A percentile compares a stretch with the other conserved stretches of the same genome.
These are phyloP conservation scores for Boletus reticuloceps DNA, from an alignment of 768 basidiomycete species.

Conservation along the genomic window DNA sequence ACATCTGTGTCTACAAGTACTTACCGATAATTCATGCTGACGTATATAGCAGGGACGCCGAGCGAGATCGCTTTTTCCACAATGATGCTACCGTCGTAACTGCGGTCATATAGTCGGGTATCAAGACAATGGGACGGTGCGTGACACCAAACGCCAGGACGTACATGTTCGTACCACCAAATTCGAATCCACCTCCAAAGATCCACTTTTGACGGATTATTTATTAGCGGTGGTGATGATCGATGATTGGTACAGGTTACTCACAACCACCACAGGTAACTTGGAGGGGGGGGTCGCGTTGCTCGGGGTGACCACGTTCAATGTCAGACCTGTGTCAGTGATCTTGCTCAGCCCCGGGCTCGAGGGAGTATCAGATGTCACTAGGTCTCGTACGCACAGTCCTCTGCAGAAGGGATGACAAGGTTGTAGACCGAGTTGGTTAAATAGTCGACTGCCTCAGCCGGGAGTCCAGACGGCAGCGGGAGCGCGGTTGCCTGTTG, in stretches of 20 bases:
- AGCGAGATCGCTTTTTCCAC: slow-evolving; percentile 32
- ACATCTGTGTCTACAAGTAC: neutral
- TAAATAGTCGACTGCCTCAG: slow-evolving; percentile 18
- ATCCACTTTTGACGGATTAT: slow-evolving; percentile 25
- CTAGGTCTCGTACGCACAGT: slow-evolving; percentile 42
- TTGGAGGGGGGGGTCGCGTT: slow-evolving; percentile 39
- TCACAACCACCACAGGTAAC: slow-evolving; percentile 53
- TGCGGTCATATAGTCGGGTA: neutral
- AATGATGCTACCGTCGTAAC: slow-evolving; percentile 21
- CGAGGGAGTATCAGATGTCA: too few relatives aligned
- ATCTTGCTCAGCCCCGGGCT: neutral
- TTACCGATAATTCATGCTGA: slow-evolving; percentile 43
- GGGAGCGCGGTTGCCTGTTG: slow-evolving; percentile 7
- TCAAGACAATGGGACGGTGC: neutral
- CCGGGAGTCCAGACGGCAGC: slow-evolving; percentile 8
- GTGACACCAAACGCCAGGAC: neutral
- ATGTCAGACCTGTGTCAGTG: slow-evolving; percentile 39
- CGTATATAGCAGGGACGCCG: slow-evolving; percentile 36
- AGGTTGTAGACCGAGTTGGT: slow-evolving; percentile 29
- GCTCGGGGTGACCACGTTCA: slow-evolving; percentile 51
- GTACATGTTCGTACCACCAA: slow-evolving; percentile 21
- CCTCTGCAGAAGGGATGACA: slow-evolving; percentile 39
- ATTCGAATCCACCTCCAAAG: slow-evolving; percentile 36
- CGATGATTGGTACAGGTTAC: slow-evolving; percentile 12
- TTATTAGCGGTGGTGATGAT: neutral